Percentiles rank a stretch among this genome's conserved stretches.
Evolutionary conservation across 345 rosid species (phyloP).

Genomic region (Arabidopsis arenosa): DNA sequence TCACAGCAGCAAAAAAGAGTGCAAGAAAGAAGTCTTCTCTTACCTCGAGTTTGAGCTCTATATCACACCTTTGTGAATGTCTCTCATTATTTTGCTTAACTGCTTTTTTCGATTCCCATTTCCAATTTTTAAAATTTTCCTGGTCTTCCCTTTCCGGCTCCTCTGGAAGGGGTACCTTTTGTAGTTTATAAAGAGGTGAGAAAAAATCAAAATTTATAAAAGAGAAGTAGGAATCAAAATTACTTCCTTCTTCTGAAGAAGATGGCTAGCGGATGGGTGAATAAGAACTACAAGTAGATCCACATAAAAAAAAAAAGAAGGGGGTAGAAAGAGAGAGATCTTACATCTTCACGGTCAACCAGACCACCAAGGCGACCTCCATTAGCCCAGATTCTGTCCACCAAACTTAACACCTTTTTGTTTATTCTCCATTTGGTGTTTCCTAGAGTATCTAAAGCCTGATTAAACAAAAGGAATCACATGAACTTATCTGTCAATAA

Average conservation of each 20-base stretch:
- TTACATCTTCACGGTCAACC: conserved; percentile 90
- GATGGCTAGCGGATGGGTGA: background rate
- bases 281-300: conserved; percentile 23
- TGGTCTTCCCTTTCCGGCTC: conserved; percentile 78
- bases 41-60: conserved; percentile 94
- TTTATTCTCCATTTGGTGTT: conserved; percentile 94
- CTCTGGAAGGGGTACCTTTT: conserved; percentile 77
- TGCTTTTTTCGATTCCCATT: conserved; percentile 70
- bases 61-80: conserved; percentile 93
- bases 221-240: conserved; percentile 14
- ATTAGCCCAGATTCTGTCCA: conserved; percentile 93
- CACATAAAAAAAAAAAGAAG: background rate
- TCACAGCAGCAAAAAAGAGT: conserved; percentile 16
- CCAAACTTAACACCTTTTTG: conserved; percentile 75
- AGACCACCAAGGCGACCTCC: conserved; percentile 85
- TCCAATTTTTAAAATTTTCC: conserved; percentile 73
- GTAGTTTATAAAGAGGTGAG: conserved; percentile 29
- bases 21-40: conserved; percentile 45
- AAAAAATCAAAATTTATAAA: conserved; percentile 20
- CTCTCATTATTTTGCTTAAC: conserved; percentile 83
- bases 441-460: conserved; percentile 97
- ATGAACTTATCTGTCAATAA: conserved; percentile 33
- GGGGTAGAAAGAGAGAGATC: conserved; percentile 39
- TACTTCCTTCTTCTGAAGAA: conserved; percentile 18
- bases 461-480: conserved; percentile 42